phyloP scores from a whole-genome alignment of 192 early-diverging fungal genomes.

The Podila epigama region DNA sequence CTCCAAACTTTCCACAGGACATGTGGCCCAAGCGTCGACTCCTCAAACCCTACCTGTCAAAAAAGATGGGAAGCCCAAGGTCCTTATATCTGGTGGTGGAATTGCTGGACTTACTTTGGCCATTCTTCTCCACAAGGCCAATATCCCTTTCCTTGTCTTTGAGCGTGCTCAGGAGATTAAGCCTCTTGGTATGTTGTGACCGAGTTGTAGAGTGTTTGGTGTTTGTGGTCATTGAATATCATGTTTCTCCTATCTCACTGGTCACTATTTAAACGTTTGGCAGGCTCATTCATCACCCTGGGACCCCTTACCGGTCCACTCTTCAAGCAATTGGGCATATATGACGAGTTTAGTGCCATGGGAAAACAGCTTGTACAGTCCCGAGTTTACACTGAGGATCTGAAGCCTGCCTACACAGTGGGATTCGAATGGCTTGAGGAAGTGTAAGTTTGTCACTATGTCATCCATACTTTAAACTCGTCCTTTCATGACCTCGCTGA shows the following conservation, averaged over 20 bases:
- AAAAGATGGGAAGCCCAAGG: neutral
- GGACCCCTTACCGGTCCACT: no score
- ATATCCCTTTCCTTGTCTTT: neutral
- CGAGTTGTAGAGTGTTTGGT: no score
- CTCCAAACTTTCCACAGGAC: no score
- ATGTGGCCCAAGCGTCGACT: no score
- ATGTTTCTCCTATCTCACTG: neutral
- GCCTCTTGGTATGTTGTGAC: neutral
- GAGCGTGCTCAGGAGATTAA: neutral
- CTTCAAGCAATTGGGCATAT: neutral
- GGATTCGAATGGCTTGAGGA: neutral
- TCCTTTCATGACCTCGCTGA: neutral
- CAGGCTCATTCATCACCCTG: neutral
- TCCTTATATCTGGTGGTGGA: neutral
- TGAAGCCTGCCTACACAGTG: neutral
- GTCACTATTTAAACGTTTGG: neutral
- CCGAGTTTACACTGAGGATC: neutral
- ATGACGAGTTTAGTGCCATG: neutral
- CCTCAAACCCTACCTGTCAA: no score
- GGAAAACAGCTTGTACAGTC: neutral
- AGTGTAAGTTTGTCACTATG: neutral
- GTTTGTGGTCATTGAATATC: no score
- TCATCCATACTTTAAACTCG: neutral
- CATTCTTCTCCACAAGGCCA: neutral
- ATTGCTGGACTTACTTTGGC: neutral